phyloP scores from a whole-genome alignment of 73 alveolate genomes.

The Paramecium tetraurelia region DNA sequence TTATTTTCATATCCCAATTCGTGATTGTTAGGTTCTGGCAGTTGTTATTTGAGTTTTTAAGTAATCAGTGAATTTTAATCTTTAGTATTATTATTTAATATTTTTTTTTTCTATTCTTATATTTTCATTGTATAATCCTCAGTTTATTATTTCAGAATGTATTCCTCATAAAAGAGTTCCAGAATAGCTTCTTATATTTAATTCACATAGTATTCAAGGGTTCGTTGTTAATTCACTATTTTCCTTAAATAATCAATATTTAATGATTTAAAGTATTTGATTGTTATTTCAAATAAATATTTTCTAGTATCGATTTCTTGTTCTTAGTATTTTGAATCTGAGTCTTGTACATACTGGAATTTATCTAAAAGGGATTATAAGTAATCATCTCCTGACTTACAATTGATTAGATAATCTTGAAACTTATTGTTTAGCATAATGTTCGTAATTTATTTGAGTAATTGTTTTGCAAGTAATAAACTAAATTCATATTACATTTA shows the following conservation, averaged over 20 bases:
- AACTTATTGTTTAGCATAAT: background rate
- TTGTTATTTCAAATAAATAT: background rate
- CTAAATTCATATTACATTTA: background rate
- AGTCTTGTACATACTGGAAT: background rate
- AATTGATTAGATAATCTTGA: background rate
- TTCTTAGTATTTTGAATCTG: background rate
- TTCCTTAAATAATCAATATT: background rate
- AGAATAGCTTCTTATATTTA: background rate
- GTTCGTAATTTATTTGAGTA: background rate
- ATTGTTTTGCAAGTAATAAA: background rate
- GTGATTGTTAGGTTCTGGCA: background rate
- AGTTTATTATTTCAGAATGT: background rate
- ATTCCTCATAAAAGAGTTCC: background rate
- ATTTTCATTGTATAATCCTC: background rate
- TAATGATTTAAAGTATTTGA: background rate
- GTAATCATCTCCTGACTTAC: background rate
- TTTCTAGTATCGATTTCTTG: background rate
- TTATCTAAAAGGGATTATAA: background rate
- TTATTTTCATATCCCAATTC: background rate
- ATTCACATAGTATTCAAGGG: background rate
- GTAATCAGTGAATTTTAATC: background rate
- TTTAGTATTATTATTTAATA: background rate
- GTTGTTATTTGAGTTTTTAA: background rate
- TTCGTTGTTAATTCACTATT: background rate
- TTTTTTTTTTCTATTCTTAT: background rate